Evolutionary conservation across 371 early-diverging fungal genomes (phyloP).

Genomic region (Globomyces sp.): DNA sequence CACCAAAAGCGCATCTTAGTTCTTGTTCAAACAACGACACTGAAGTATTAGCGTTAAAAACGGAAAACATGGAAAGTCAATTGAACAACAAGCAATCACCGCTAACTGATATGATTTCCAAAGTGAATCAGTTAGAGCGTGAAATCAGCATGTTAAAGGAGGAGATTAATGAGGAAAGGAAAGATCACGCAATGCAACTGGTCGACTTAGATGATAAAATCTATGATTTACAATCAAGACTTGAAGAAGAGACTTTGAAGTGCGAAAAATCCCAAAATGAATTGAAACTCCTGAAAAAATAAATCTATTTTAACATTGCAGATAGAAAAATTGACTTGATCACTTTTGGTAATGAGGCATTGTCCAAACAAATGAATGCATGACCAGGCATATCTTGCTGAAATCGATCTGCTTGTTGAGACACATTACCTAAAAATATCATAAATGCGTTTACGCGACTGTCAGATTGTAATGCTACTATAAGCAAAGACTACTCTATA

Average conservation of each 20-base stretch:
- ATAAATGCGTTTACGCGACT: slow-evolving; percentile 59
- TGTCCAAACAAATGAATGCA: slow-evolving; percentile 63
- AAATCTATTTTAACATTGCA: slow-evolving; percentile 61
- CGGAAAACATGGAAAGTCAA: too few species aligned
- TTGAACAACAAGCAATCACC: too few species aligned
- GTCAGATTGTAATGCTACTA: slow-evolving; percentile 25
- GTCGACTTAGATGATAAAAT: too few species aligned
- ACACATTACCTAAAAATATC: slow-evolving; percentile 68
- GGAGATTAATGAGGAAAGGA: too few species aligned
- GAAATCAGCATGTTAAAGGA: too few species aligned
- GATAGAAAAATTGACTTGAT: slow-evolving; percentile 73
- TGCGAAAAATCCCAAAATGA: too few species aligned
- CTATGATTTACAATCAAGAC: background rate
- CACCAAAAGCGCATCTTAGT: too few species aligned
- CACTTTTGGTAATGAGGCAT: slow-evolving; percentile 77
- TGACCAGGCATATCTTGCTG: slow-evolving; percentile 53
- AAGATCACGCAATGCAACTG: too few species aligned
- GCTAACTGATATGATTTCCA: too few species aligned
- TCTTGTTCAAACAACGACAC: too few species aligned
- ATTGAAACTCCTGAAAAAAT: background rate
- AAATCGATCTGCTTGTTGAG: slow-evolving; percentile 66
- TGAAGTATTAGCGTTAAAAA: too few species aligned
- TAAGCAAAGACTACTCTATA: slow-evolving; percentile 40
- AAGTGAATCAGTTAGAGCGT: too few species aligned
- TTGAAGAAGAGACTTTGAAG: background rate